Evolutionary conservation across 2,329 filamentous ascomycete species (phyloP), one percentile per base, ranked within the genome.

Genomic region (Knoxdaviesia proteae): DNA sequence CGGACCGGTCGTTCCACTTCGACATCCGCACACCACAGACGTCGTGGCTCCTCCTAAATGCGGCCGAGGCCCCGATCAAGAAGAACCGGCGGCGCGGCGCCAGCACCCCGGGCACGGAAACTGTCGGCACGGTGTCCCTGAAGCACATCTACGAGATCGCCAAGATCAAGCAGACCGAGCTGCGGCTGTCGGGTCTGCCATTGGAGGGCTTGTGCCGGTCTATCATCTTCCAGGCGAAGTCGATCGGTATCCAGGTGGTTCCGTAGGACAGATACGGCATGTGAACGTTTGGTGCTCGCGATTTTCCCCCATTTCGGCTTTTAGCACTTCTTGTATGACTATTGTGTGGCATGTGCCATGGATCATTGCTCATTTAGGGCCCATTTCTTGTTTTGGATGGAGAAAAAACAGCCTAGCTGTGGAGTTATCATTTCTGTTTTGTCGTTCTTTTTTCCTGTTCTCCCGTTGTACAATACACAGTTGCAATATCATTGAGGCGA

Each of bases 81-180:
- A 83, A 88, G 59, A 79, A 79, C 53, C 80, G 82, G 53, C 67
- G 84, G 50, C 73, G 84, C 54, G 90, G 86, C 8, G 82, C 86
- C 1, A 68, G 67, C 54, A 80, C 76, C 44, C 80, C 84, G 0
- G 81, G 78, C 1, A 68, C 78, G 47, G 84, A 93, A 51, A 74
- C 65, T 6, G 74, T 93, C n/a, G 90, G 88, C 45, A 80, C 74
- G 4, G 71, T 98, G 44, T 90, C 80, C 53, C 63, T 98, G 54
- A 98, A 98, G 68, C 90, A 98, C 62, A 67, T 98, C 29, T 96
- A 86, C 62, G 88, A 96, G 64, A 96, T 98, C 60, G 90, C 90
- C 49, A 87, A 84, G 68, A 92, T 98, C 55, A 98, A 98, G 71
- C 80, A 84, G 50, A 65, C 70, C 42, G 83, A 90, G 61, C 63